Base-by-base conservation (phyloP, 176 grass and related monocot species). In the Lolium multiflorum region DNA sequence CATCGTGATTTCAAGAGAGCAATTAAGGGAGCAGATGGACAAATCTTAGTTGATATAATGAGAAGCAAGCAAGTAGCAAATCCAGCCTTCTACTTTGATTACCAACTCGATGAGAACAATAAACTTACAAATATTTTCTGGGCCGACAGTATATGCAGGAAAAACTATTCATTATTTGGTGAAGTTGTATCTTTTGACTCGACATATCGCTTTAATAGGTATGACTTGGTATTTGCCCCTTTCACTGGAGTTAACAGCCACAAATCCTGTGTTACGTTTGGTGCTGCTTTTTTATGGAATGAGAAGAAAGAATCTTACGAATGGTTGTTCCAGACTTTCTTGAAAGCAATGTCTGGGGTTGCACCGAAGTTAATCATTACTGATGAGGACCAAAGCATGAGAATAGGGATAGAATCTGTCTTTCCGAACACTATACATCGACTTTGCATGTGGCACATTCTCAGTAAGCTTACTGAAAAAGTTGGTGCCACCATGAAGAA, bases 181-280 rank as follows among this genome's bases (percentile, higher is more conserved):
- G 76, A 79, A 44, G 16, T 79, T 22, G 18, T 78, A 1, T 79
- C 76, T 11, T 79, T 79, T 25, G 77, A 79, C 18, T 79, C 76
- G 5, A 79, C 76, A 14, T 79, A 61, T 44, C 51, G 76, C 9
- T 41, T 35, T 8, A 79, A 79, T 8, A 18, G 18, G 20, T 22
- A 79, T 60, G 54, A 44, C 17, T 37, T 79, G 1, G 54, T 79
- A 41, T 79, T 79, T 61, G 56, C 35, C 1, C 76, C 76, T 8
- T 79, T 79, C 76, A 60, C 55, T 46, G 76, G 76, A 61, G 76
- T 79, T 20, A 79, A 79, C 10, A 56, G 44, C 11, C 76, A 79
- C 15, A 55, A 55, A 55, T 14, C 35, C 44, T 60, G 16, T 78
- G 26, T 78, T 2, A 21, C 39, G 16, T 78, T 78, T 78, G 76